These are phyloP conservation scores for Metarhizium rileyi DNA, from an alignment of 2,329 filamentous ascomycete genomes.

Conservation along the genomic window DNA sequence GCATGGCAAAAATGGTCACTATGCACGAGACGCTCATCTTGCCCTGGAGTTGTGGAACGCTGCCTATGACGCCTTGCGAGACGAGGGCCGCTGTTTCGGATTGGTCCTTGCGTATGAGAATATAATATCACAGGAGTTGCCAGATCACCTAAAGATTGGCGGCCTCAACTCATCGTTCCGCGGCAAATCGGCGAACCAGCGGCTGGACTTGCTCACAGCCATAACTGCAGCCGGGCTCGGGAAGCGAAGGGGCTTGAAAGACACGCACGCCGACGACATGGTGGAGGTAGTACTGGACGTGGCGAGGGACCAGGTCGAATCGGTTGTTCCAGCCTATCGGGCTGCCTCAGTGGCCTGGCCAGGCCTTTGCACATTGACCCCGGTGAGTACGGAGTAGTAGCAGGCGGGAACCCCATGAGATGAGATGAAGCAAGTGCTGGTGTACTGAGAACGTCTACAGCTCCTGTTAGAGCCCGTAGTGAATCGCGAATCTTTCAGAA, in stretches of 20 bases:
- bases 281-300: constrained; percentile 19
- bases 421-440: no score
- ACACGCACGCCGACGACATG: constrained; percentile 18
- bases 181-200: constrained; percentile 14
- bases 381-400: no score
- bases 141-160: constrained; percentile 20
- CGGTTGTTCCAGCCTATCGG: constrained; percentile 16
- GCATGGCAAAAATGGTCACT: not conserved
- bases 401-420: no score
- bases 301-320: constrained; percentile 18
- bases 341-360: constrained; percentile 25
- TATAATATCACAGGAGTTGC: constrained; percentile 25
- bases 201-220: constrained; percentile 19
- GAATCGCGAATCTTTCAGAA: constrained; percentile 18
- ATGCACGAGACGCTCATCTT: constrained; percentile 5
- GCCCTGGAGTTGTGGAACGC: constrained; percentile 23
- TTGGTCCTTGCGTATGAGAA: constrained; percentile 26
- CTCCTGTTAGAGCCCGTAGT: constrained; percentile 26
- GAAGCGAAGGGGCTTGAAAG: constrained; percentile 18
- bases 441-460: constrained; percentile 10
- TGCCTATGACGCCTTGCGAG: constrained; percentile 24
- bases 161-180: constrained; percentile 17
- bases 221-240: constrained; percentile 21
- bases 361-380: constrained; percentile 27
- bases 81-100: constrained; percentile 17